These are phyloP conservation scores for Candida namnaoensis DNA, from an alignment of 805 yeast species.

Conservation along the genomic window DNA sequence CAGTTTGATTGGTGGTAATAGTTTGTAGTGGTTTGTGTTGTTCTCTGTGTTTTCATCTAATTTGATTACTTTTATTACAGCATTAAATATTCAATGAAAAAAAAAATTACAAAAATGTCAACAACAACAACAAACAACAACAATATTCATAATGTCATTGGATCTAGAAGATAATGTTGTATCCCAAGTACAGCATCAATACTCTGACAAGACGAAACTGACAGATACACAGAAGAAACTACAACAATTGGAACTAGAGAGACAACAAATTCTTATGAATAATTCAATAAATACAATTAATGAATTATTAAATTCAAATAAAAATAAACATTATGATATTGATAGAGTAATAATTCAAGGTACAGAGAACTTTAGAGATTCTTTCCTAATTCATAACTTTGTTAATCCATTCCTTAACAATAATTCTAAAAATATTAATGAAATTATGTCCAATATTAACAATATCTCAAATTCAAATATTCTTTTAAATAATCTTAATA, in stretches of 20 bases:
- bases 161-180: conserved; percentile 7
- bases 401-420: conserved; percentile 40
- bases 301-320: conserved; percentile 19
- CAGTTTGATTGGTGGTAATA: no score
- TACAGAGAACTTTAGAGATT: conserved; percentile 33
- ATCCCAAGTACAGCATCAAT: conserved; percentile 3
- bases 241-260: conserved; percentile 20
- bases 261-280: conserved; percentile 18
- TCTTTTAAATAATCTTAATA: conserved; percentile 21
- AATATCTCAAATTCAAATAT: conserved; percentile 10
- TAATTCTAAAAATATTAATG: conserved; percentile 29
- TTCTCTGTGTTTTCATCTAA: no score
- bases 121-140: not conserved
- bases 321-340: conserved; percentile 32
- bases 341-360: conserved; percentile 40
- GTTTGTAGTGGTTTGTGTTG: no score
- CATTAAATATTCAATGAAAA: not conserved
- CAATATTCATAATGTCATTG: not conserved
- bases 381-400: conserved; percentile 26
- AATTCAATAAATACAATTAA: conserved; percentile 20
- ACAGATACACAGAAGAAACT: conserved; percentile 1
- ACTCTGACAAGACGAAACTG: not conserved
- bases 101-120: not conserved
- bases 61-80: no score
- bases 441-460: conserved; percentile 33